Evolutionary conservation across 768 basidiomycete genomes (phyloP).

Genomic region (Suillus hirtellus): DNA sequence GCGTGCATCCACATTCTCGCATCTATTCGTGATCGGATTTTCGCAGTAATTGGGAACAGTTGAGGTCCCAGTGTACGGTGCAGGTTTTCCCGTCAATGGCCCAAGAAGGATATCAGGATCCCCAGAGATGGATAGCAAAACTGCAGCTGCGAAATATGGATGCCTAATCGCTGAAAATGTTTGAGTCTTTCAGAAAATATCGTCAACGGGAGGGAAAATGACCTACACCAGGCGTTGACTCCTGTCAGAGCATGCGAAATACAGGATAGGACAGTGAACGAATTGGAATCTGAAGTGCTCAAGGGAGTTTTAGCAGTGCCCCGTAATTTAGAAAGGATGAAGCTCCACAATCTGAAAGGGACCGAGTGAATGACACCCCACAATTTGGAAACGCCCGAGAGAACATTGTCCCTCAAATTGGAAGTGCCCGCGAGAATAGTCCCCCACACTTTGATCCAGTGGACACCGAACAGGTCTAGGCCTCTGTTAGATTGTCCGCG

Average conservation of each 20-base stretch:
- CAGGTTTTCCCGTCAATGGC: background rate
- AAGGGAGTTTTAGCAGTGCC: background rate
- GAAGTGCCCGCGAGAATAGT: background rate
- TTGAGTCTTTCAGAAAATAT: background rate
- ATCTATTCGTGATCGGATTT: background rate
- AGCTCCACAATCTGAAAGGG: background rate
- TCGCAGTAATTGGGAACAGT: background rate
- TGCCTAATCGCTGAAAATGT: background rate
- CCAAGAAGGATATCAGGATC: background rate
- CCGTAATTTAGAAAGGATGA: background rate
- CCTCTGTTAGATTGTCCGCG: background rate
- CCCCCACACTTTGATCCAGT: background rate
- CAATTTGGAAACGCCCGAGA: background rate
- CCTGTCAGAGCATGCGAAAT: background rate
- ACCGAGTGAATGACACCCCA: background rate
- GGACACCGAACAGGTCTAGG: background rate
- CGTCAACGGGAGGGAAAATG: background rate
- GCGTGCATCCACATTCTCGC: background rate
- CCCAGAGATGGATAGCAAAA: background rate
- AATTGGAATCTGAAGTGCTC: background rate
- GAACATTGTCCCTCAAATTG: background rate
- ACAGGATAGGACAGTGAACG: background rate
- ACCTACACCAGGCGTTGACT: background rate
- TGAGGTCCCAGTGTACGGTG: background rate
- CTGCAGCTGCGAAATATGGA: slow-evolving; percentile 5